Base-by-base conservation (phyloP, 2,329 filamentous ascomycete species). In the Calonectria ilicicola region DNA sequence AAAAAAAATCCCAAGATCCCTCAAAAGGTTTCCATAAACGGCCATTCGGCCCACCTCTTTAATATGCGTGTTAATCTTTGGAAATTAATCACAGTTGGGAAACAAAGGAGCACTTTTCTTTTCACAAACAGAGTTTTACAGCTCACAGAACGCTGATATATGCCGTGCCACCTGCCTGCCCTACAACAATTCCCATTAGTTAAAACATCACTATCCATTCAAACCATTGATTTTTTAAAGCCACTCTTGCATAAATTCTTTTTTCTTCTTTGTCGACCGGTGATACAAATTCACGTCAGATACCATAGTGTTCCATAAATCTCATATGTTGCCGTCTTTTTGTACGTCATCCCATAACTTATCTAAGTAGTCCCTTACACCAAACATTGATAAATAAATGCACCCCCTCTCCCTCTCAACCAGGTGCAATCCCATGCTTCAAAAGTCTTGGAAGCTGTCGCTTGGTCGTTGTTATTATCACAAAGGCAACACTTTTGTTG, bases 381-480 rank as follows among this genome's bases (percentile, higher is more conserved):
- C 66, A 70, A 62, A 27, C 51, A 70, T 35, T 66, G 35, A 66
- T 46, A 42, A 49, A 69, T 44, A 27, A 64, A 35, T 19, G 46
- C 46, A 44, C 15, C n/a, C 46, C 42, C 42, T 66, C 53, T 35
- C 74, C 21, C 32, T 38, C 14, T 27, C 60, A 35, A 23, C 38
- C 26, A 56, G 42, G 51, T 40, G 19, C 53, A 60, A 40, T 60
- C 40, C 53, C 53, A n/a, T 60, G 12, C 53, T 9, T 58, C 26
- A 21, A 21, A 42, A 23, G 51, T 40, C 51, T 38, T 44, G 40
- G 46, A 64, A 51, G 26, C 46, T 26, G 27, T 66, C 65, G 27
- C 63, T 67, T 29, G 19, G 65, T 78, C 69, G 49, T 68, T 67
- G 49, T 21, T 76, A 78, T 76, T 78, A 77, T 67, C 75, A 70